Base-by-base conservation (phyloP, 352 stramenopile species). In the Globisporangium cylindrosporum region DNA sequence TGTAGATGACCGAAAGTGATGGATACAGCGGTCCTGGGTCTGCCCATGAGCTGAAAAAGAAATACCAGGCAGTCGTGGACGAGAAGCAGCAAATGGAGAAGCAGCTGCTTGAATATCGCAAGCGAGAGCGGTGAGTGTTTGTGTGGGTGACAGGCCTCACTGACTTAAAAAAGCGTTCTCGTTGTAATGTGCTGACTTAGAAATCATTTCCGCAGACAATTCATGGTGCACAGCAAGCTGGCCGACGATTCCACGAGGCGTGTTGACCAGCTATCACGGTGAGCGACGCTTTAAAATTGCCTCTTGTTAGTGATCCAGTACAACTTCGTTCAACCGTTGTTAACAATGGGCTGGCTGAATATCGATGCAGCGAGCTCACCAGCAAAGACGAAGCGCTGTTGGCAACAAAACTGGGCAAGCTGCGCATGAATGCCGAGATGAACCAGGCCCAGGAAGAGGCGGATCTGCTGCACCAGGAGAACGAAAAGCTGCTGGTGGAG, bases 201-300 rank as follows among this genome's bases (percentile, higher is more conserved):
- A 46, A 32, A 46, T 4, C 18, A 14, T 9, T 59, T 38, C 29
- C 1, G 29, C 53, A 89, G 80, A 12, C 85, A 93, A 49, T 87
- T 90, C 41, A 72, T 88, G 36, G 76, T 88, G 12, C 74, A 91
- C 38, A 89, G 71, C 70, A 81, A 81, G n/a, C 61, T 94, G 27
- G 76, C 89, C 15, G 71, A 73, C 46, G 82, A 93, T 49, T 91
- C 87, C 22, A 90, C 87, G 25, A 66, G 78, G n/a, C 76, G 77
- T 57, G 81, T 85, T 7, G 85, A 91, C 48, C 77, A 84, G 55
- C 64, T 93, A 10, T 77, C 80, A 38, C 80, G 84, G 84, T 92
- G 64, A 24, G 72, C 56, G n/a, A 43, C 32, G 7, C 8, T 32
- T 58, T 12, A 12, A 24, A 22, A 12, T 20, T 20, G 38, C 14